These are phyloP conservation scores for Aspergillus coremiiformis DNA, from an alignment of 495 filamentous ascomycete genomes.

Conservation along the genomic window DNA sequence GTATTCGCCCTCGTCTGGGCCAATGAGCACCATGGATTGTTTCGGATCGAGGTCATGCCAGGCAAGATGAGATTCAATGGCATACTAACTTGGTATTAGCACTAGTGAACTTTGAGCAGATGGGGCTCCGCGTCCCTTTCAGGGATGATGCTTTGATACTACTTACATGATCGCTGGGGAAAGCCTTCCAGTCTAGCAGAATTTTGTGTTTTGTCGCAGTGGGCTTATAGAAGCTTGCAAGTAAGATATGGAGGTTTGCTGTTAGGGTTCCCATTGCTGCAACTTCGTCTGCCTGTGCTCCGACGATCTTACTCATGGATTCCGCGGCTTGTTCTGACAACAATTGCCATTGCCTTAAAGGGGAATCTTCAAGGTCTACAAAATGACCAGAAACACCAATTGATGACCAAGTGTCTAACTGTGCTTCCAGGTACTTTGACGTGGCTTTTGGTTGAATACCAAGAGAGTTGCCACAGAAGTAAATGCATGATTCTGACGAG, in stretches of 20 bases:
- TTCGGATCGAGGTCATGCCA: slow-evolving; percentile 65
- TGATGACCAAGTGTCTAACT: slow-evolving; percentile 80
- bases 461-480: slow-evolving; percentile 92
- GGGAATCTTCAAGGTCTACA: slow-evolving; percentile 63
- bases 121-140: background rate
- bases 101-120: background rate
- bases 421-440: slow-evolving; percentile 60
- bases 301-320: slow-evolving; percentile 75
- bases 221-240: slow-evolving; percentile 87
- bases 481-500: slow-evolving; percentile 51
- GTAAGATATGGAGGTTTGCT: slow-evolving; percentile 79
- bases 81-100: slow-evolving; percentile 52
- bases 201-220: slow-evolving; percentile 71
- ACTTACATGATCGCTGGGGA: slow-evolving; percentile 85
- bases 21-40: slow-evolving; percentile 68
- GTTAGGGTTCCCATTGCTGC: slow-evolving; percentile 92
- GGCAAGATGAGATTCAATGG: slow-evolving; percentile 79
- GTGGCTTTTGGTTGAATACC: slow-evolving; percentile 81
- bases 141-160: background rate
- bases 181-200: slow-evolving; percentile 88
- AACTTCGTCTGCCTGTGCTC: slow-evolving; percentile 68
- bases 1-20: slow-evolving; percentile 47
- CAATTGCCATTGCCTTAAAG: slow-evolving; percentile 71
- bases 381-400: slow-evolving; percentile 93
- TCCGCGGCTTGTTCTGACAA: slow-evolving; percentile 63